Conservation (phyloP, 2,329 filamentous ascomycete species). For the Karstenula rhodostoma region DNA sequence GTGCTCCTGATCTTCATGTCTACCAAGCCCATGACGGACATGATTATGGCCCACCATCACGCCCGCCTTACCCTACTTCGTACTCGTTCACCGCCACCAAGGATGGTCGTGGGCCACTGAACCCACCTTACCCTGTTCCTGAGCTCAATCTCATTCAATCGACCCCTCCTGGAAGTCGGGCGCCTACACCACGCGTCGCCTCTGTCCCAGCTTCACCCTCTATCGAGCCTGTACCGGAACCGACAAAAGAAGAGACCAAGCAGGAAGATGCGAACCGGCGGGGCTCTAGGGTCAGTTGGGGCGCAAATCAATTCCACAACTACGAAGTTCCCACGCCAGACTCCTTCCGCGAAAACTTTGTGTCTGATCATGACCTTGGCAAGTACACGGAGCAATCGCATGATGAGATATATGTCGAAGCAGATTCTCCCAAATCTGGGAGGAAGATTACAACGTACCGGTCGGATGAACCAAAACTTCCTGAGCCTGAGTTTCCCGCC, state of each 20-base stretch:
- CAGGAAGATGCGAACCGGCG: constrained; percentile 34
- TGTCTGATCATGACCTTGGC: constrained; percentile 42
- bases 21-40: constrained; percentile 53
- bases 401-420: constrained; percentile 52
- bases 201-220: constrained; percentile 47
- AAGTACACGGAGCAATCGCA: constrained; percentile 34
- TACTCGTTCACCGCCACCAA: constrained; percentile 52
- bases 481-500: constrained; percentile 32
- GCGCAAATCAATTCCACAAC: constrained; percentile 56
- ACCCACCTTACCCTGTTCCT: constrained; percentile 57
- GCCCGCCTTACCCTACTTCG: constrained; percentile 47
- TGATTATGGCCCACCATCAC: constrained; percentile 32
- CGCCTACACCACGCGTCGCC: constrained; percentile 47
- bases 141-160: constrained; percentile 65
- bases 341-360: constrained; percentile 48
- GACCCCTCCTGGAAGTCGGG: constrained; percentile 63
- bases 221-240: constrained; percentile 37
- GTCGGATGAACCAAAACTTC: constrained; percentile 25
- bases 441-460: constrained; percentile 43
- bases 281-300: constrained; percentile 56
- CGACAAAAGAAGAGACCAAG: constrained; percentile 26
- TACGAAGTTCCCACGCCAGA: constrained; percentile 58
- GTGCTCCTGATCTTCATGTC: constrained; percentile 54
- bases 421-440: constrained; percentile 41
- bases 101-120: constrained; percentile 46